Conservation (phyloP, 768 basidiomycete species). For the Suillus variegatus region DNA sequence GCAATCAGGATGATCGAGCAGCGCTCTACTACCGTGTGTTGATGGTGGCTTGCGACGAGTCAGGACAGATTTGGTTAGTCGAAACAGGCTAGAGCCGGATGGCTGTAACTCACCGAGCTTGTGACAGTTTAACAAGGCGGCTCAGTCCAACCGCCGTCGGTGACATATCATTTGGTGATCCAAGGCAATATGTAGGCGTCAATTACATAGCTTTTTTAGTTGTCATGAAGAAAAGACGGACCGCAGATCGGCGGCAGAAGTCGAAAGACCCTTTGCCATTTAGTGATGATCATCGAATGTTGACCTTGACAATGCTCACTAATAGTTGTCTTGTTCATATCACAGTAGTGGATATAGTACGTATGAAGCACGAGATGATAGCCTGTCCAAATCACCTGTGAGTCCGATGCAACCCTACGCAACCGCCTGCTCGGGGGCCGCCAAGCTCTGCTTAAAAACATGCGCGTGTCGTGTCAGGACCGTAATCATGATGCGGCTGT, state of each 20-base stretch:
- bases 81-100: background rate
- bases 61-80: background rate
- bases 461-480: background rate
- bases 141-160: background rate
- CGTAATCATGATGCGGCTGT: background rate
- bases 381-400: background rate
- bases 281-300: background rate
- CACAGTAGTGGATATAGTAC: background rate
- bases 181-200: background rate
- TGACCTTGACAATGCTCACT: background rate
- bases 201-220: background rate
- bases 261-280: background rate
- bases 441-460: background rate
- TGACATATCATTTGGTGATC: background rate
- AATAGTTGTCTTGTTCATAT: background rate
- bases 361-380: background rate
- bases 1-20: background rate
- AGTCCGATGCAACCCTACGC: background rate
- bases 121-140: background rate
- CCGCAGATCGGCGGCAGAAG: background rate
- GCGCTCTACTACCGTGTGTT: background rate
- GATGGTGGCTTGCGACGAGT: background rate
- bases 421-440: no score
- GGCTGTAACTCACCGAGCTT: background rate
- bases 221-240: background rate